Evolutionary conservation across 441 rosid species (phyloP).

Genomic region (Euphorbia celastroides): DNA sequence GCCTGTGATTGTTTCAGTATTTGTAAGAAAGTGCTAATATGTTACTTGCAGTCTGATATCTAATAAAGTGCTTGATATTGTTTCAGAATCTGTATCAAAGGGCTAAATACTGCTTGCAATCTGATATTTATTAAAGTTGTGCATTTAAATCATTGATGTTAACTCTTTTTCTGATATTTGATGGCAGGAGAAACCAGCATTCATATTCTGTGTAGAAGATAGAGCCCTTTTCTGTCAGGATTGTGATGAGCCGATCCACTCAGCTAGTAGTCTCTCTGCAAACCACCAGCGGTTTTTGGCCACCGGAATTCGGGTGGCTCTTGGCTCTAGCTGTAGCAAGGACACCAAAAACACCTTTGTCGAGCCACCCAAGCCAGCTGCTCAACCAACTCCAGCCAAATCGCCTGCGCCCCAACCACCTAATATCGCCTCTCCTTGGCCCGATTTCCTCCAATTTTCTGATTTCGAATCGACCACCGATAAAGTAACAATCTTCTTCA

Average conservation of each 20-base stretch:
- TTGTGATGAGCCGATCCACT: conserved; percentile 74
- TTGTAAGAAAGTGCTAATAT: too few species aligned
- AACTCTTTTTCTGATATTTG: background rate
- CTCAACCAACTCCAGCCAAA: conserved; percentile 36
- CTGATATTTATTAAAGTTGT: too few species aligned
- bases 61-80: background rate
- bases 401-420: conserved; percentile 35
- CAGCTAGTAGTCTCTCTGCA: conserved; percentile 62
- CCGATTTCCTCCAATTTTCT: conserved; percentile 60
- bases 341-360: conserved; percentile 38
- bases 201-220: conserved; percentile 93
- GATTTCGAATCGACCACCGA: conserved; percentile 55
- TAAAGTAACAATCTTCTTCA: conserved; percentile 43
- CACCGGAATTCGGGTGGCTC: conserved; percentile 79
- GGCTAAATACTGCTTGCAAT: background rate
- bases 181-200: conserved; percentile 69
- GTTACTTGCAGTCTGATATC: too few species aligned
- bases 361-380: conserved; percentile 65
- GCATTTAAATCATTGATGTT: background rate
- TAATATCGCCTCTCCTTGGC: conserved; percentile 50
- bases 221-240: conserved; percentile 85
- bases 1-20: too few species aligned
- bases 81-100: background rate
- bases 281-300: conserved; percentile 82
- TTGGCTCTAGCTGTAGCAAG: conserved; percentile 53